Evolutionary conservation across 2,329 filamentous ascomycete species (phyloP).

Genomic region (Clonostachys chloroleuca): DNA sequence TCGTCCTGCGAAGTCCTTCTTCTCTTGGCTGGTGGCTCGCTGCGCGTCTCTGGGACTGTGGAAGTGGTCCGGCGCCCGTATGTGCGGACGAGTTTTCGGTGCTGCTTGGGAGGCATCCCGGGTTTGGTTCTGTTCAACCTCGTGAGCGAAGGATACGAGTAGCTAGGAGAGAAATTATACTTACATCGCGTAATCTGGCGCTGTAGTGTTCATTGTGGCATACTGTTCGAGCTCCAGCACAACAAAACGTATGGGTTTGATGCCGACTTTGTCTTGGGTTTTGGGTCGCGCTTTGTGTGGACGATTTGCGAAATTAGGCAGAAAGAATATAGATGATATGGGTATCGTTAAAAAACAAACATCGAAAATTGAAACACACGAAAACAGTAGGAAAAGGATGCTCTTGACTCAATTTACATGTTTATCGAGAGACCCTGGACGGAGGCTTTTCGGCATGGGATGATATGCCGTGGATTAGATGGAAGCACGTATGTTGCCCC

Average conservation of each 20-base stretch:
- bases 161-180: not conserved
- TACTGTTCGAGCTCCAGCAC: not conserved
- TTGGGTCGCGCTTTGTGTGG: not conserved
- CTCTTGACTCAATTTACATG: not conserved
- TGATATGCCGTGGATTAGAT: not conserved
- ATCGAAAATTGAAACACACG: not conserved
- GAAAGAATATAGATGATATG: not conserved
- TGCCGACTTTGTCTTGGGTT: not conserved
- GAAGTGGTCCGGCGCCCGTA: constrained; percentile 26
- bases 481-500: constrained; percentile 4
- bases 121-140: constrained; percentile 21
- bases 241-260: not conserved
- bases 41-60: constrained; percentile 12
- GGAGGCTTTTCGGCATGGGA: not conserved
- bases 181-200: constrained; percentile 22
- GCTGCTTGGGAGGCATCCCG: constrained; percentile 10
- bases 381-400: not conserved
- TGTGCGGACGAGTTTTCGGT: constrained; percentile 27
- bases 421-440: not conserved
- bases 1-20: constrained; percentile 3
- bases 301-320: not conserved
- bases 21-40: constrained; percentile 19
- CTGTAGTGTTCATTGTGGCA: constrained; percentile 12
- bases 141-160: not conserved
- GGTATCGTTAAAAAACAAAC: not conserved